Base-by-base conservation (phyloP, 768 basidiomycete species). In the Inosperma sp. region DNA sequence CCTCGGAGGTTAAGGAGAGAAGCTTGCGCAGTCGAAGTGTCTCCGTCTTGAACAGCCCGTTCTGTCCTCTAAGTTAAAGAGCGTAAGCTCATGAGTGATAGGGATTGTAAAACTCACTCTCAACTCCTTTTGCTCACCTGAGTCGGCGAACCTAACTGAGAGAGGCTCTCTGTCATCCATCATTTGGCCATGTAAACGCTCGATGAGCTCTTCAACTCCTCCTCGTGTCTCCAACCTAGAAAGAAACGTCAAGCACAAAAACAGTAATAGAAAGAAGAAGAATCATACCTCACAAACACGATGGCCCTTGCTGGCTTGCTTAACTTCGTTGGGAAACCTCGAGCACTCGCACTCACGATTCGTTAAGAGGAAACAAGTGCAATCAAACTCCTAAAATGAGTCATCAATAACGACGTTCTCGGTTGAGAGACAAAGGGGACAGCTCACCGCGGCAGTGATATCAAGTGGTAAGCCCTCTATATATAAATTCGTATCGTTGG, bases 11-110 rank as follows among this genome's bases (percentile, higher is more conserved):
- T 89, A 49, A 89, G 76, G 23, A 89, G 65, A 1, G 86, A 79
- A 4, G 87, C 87, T 58, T 87, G 86, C 1, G 87, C 87, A 55
- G 88, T 88, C 4, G n/a, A n/a, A n/a, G n/a, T n/a, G n/a, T n/a
- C n/a, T n/a, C n/a, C n/a, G n/a, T n/a, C n/a, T n/a, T n/a, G n/a
- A n/a, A n/a, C n/a, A n/a, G n/a, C n/a, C n/a, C n/a, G n/a, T n/a
- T n/a, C n/a, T n/a, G n/a, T n/a, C n/a, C n/a, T n/a, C n/a, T n/a
- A n/a, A n/a, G n/a, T n/a, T n/a, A n/a, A n/a, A n/a, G n/a, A n/a
- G n/a, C n/a, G n/a, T n/a, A n/a, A n/a, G n/a, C n/a, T n/a, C n/a
- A n/a, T n/a, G n/a, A n/a, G 86, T 86, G 21, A 89, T 66, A 13
- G 82, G 74, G 8, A 75, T 75, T 4, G 83, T 80, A 9, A 82